Conservation (phyloP, 2,329 filamentous ascomycete genomes). For the Epichloe elymi region DNA sequence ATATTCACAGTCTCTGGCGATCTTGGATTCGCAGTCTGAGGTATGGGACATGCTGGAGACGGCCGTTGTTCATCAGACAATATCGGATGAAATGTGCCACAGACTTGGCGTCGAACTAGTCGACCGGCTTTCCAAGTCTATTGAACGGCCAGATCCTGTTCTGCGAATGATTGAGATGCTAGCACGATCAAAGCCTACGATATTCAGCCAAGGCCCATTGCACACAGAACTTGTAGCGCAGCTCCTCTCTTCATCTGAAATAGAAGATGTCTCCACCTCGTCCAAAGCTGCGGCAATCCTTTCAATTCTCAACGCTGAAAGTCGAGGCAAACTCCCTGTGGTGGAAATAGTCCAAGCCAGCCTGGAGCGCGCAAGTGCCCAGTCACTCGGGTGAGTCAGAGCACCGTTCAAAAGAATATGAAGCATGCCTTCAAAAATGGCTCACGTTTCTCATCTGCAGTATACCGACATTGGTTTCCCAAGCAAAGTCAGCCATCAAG, state of each 20-base stretch:
- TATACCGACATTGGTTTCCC: slow-evolving; percentile 39
- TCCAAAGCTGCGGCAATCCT: slow-evolving; percentile 30
- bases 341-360: slow-evolving; percentile 41
- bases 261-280: slow-evolving; percentile 25
- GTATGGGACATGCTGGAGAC: slow-evolving; percentile 36
- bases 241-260: slow-evolving; percentile 41
- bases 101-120: slow-evolving; percentile 24
- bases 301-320: slow-evolving; percentile 30
- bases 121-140: slow-evolving; percentile 18
- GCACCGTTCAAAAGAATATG: not conserved
- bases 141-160: slow-evolving; percentile 15
- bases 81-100: slow-evolving; percentile 23
- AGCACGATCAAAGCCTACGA: slow-evolving; percentile 28
- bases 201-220: slow-evolving; percentile 30
- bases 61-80: slow-evolving; percentile 27
- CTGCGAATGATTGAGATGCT: slow-evolving; percentile 36
- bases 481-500: slow-evolving; percentile 22
- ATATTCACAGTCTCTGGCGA: slow-evolving; percentile 24
- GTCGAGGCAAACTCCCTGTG: slow-evolving; percentile 29
- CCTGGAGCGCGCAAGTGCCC: slow-evolving; percentile 33
- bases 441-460: slow-evolving; percentile 14
- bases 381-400: slow-evolving; percentile 39
- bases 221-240: slow-evolving; percentile 39
- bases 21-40: slow-evolving; percentile 19
- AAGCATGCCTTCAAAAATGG: not conserved